phyloP scores from a whole-genome alignment of 148 eudicot genomes.

The Polygonum maritimum region DNA sequence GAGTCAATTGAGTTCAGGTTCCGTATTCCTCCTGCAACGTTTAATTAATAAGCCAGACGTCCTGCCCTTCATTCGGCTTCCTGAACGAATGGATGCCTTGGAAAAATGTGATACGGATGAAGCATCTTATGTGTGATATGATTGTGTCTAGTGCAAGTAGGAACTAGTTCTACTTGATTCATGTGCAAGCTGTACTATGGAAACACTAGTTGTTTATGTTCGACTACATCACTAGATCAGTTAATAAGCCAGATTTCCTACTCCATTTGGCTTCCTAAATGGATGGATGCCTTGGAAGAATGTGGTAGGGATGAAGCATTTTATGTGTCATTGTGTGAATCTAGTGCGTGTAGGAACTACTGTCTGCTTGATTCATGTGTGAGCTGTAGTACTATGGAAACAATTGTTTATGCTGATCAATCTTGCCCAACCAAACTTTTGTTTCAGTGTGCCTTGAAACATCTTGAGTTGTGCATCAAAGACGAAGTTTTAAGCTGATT shows the following conservation, averaged over 20 bases:
- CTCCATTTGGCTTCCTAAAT: not conserved
- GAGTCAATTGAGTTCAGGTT: not conserved
- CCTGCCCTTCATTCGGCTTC: not conserved
- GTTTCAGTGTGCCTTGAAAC: not conserved
- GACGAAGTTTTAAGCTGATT: not conserved
- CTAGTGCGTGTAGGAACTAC: not conserved
- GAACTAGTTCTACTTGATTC: not conserved
- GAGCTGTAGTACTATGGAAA: not conserved
- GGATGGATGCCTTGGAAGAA: not conserved
- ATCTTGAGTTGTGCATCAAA: not conserved
- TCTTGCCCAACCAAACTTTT: not conserved
- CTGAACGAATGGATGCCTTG: not conserved
- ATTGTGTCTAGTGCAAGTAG: not conserved
- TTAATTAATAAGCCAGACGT: not conserved
- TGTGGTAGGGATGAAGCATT: not conserved
- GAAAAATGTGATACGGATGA: not conserved
- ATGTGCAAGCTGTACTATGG: not conserved
- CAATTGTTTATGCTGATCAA: not conserved
- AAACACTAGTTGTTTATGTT: not conserved
- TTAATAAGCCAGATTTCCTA: not conserved
- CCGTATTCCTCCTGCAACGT: not conserved
- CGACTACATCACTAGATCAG: not conserved
- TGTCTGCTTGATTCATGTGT: not conserved
- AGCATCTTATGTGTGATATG: not conserved
- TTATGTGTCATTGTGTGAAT: not conserved